Percentiles rank a stretch among this genome's conserved stretches.
These are phyloP conservation scores for Penicillium occitanis DNA, from an alignment of 2,329 filamentous ascomycete genomes.

Conservation along the genomic window DNA sequence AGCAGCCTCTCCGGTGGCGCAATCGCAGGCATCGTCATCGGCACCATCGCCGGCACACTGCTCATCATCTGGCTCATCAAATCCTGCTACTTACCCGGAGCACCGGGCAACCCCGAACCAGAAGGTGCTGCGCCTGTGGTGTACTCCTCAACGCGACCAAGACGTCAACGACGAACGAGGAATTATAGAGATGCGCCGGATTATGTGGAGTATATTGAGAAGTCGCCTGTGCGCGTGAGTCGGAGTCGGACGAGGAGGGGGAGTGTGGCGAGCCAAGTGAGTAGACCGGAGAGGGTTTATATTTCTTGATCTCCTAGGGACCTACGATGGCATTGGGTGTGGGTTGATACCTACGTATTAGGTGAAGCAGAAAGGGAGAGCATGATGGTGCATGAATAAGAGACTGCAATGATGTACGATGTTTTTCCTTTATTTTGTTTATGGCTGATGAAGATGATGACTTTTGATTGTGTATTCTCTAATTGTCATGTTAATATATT, in stretches of 20 bases:
- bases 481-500: not conserved
- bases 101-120: conserved; percentile 26
- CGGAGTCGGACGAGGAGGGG: conserved; percentile 21
- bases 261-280: conserved; percentile 27
- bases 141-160: conserved; percentile 20
- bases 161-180: not conserved
- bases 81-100: conserved; percentile 29
- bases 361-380: not conserved
- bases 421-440: not conserved
- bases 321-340: not conserved
- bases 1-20: conserved; percentile 36
- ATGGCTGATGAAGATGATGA: conserved; percentile 4
- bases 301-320: conserved; percentile 38
- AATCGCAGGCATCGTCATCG: conserved; percentile 43
- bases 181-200: conserved; percentile 21
- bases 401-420: not conserved
- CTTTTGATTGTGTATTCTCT: not conserved
- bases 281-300: conserved; percentile 41
- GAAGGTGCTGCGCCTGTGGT: conserved; percentile 26
- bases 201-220: conserved; percentile 35
- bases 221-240: conserved; percentile 24
- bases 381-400: not conserved
- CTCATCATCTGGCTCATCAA: conserved; percentile 40
- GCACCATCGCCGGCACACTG: conserved; percentile 39
- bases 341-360: not conserved